Conservation (phyloP, 352 stramenopile species). For the Globisporangium viniferum region DNA sequence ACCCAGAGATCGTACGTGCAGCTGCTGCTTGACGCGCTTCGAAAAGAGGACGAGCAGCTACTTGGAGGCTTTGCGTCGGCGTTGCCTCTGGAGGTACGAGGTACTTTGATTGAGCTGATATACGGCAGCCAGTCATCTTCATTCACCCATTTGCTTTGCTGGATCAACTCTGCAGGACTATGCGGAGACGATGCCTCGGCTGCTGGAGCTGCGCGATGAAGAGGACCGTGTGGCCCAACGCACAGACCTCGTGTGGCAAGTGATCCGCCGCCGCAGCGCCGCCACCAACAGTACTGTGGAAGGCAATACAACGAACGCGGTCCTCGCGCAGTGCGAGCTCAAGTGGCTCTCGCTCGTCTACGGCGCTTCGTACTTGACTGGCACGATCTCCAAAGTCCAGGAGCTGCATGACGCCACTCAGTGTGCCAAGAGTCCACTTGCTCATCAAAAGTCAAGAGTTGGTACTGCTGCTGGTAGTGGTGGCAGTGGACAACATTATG, state of each 20-base stretch:
- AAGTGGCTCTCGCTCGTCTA: slow-evolving; percentile 9
- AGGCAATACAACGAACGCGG: background rate
- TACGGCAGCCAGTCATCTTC: background rate
- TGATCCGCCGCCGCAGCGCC: background rate
- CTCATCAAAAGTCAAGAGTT: background rate
- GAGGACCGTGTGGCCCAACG: slow-evolving; percentile 25
- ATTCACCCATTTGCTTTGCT: background rate
- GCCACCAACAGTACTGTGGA: background rate
- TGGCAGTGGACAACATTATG: background rate
- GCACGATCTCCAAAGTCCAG: background rate
- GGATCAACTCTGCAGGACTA: slow-evolving; percentile 10
- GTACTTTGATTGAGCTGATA: background rate
- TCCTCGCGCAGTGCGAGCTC: slow-evolving; percentile 7
- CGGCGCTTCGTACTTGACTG: background rate
- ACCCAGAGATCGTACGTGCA: slow-evolving; percentile 22
- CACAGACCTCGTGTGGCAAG: slow-evolving; percentile 13
- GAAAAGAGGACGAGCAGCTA: slow-evolving; percentile 18
- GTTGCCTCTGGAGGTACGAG: slow-evolving; percentile 25
- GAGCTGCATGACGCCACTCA: background rate
- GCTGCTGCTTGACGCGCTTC: slow-evolving; percentile 26
- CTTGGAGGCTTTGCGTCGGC: slow-evolving; percentile 12
- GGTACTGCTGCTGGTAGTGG: background rate
- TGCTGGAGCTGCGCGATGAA: slow-evolving; percentile 31
- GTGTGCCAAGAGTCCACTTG: background rate
- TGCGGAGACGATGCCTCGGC: slow-evolving; percentile 23